Evolutionary conservation across 78 protist species (phyloP), one percentile per base, ranked within the genome.

Genomic region (Anaeramoeba flamelloides): DNA sequence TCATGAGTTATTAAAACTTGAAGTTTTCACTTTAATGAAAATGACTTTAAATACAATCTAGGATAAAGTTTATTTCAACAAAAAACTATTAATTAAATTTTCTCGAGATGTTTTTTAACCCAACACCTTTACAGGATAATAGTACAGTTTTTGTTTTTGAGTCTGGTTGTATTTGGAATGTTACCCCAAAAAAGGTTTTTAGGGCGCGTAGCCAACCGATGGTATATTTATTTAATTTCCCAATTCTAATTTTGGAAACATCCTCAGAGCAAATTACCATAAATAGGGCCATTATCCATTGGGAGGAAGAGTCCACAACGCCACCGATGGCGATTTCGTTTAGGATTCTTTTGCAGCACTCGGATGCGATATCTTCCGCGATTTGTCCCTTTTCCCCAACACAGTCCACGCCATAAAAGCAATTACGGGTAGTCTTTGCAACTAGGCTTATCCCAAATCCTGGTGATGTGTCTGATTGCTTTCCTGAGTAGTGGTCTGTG

Each of bases 221-320:
- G 39, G 81, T 82, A 36, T 36, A 38, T 30, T 32, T 38, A 39
- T 90, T 12, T 33, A 90, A 78, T 39, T 2, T 22, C 37, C 98
- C 97, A 2, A 91, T 31, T 26, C 94, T 83, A 0, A 94, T 32
- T 31, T 82, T 80, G 30, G 96, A 91, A 26, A 93, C 93, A 76
- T 93, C 97, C 53, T 90, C 95, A 2, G 97, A 91, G 36, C 90
- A 33, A 31, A 93, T 41, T 1, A 89, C 90, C 97, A 92, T 91
- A 36, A 91, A 77, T 34, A 91, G 22, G 34, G 92, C 81, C n/a
- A 82, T 87, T 39, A 86, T 17, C n/a, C 78, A 26, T 80, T 95
- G 98, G 80, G 84, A 76, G 78, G 75, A 64, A 26, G 88, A 36
- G 80, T 93, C 98, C 22, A 90, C 74, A 39, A 85, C 86, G 30